Conservation (phyloP, 2,329 filamentous ascomycete species). For the Thyridium curvatum region DNA sequence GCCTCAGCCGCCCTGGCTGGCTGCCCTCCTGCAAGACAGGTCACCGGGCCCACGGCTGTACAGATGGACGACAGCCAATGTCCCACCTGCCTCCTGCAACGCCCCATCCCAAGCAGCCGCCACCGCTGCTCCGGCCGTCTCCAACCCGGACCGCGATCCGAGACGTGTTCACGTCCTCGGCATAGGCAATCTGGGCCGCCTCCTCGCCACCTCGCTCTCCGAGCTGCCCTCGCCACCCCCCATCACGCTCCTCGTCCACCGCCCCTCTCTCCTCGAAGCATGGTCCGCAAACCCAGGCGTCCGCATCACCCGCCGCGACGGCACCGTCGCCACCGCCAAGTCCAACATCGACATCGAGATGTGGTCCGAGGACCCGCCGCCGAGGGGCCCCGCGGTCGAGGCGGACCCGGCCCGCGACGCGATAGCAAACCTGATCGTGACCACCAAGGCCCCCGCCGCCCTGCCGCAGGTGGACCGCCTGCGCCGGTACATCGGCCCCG, state of each 20-base stretch:
- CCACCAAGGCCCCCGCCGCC: constrained; percentile 67
- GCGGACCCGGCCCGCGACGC: constrained; percentile 23
- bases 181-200: constrained; percentile 71
- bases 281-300: constrained; percentile 40
- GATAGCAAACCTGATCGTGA: constrained; percentile 70
- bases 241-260: constrained; percentile 74
- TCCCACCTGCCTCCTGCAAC: no score
- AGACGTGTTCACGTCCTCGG: constrained; percentile 72
- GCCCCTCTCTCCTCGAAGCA: constrained; percentile 37
- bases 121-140: not conserved
- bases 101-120: not conserved
- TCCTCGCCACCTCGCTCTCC: constrained; percentile 69
- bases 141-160: not conserved
- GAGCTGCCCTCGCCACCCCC: constrained; percentile 56
- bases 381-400: constrained; percentile 28
- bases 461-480: constrained; percentile 55
- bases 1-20: constrained; percentile 7
- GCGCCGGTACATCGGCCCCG: constrained; percentile 51
- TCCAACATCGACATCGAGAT: constrained; percentile 36
- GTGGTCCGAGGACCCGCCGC: constrained; percentile 42
- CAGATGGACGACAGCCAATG: constrained; percentile 6
- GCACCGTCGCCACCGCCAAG: constrained; percentile 34
- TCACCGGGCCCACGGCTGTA: constrained; percentile 5
- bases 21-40: constrained; percentile 1
- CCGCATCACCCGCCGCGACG: constrained; percentile 30